Conservation (phyloP, 164 flowering plant genomes). For the Sextonia rubra region DNA sequence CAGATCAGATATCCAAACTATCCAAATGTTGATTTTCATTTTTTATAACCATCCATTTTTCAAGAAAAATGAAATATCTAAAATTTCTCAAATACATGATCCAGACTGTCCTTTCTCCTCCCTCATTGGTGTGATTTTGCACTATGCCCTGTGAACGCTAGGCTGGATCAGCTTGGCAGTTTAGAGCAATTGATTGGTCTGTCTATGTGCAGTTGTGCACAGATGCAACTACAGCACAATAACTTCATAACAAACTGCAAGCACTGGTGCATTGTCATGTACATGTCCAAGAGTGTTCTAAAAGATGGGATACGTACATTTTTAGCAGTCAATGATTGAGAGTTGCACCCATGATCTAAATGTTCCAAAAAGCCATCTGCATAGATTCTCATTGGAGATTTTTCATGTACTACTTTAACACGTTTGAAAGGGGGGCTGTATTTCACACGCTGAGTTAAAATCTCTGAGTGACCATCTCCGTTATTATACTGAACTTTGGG, state of each 20-base stretch:
- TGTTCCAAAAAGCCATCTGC: conserved; percentile 20
- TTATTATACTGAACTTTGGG: conserved; percentile 28
- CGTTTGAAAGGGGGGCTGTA: conserved; percentile 50
- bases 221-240: not conserved
- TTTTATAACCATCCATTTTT: no score
- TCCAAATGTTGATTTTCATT: no score
- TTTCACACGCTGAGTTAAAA: conserved; percentile 23
- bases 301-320: conserved; percentile 34
- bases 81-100: not conserved
- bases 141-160: not conserved
- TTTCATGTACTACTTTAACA: conserved; percentile 50
- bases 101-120: not conserved
- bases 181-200: not conserved
- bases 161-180: not conserved
- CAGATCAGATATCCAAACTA: no score
- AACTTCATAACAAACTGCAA: not conserved
- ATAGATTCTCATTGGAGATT: conserved; percentile 19
- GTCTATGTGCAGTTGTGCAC: not conserved
- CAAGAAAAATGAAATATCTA: not conserved
- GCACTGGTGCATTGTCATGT: not conserved
- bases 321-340: conserved; percentile 29
- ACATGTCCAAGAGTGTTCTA: no score
- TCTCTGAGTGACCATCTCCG: conserved; percentile 13
- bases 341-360: conserved; percentile 36
- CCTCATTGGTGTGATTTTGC: not conserved